Conservation (phyloP, 164 flowering plant genomes). For the Aristolochia contorta region DNA sequence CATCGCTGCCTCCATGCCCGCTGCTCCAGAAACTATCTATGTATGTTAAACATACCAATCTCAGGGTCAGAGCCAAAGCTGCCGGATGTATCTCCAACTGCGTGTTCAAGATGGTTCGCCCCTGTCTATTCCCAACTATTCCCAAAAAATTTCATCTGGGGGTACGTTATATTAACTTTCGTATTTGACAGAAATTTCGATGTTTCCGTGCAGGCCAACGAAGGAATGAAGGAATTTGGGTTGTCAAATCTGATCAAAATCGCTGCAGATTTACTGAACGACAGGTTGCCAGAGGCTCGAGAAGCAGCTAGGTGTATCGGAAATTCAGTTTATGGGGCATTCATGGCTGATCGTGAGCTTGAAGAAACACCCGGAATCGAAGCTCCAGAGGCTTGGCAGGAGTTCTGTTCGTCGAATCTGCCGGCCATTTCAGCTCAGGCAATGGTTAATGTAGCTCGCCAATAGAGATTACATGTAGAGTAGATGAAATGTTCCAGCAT, state of each 20-base stretch:
- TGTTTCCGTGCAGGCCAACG: conserved; percentile 33
- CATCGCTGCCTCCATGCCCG: conserved; percentile 46
- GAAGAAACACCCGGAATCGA: conserved; percentile 19
- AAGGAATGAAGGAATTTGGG: conserved; percentile 63
- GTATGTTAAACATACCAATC: conserved; percentile 52
- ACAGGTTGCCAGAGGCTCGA: conserved; percentile 83
- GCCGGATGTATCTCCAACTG: conserved; percentile 60
- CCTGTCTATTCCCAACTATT: not conserved
- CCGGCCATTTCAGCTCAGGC: conserved; percentile 63
- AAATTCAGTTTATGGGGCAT: conserved; percentile 26
- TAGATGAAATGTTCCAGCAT: too few relatives aligned
- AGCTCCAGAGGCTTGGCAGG: conserved; percentile 51
- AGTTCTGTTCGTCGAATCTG: conserved; percentile 54
- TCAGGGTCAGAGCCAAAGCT: conserved; percentile 71
- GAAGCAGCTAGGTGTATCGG: conserved; percentile 68
- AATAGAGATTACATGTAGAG: too few relatives aligned
- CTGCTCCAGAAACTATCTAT: conserved; percentile 54
- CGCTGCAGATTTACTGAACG: conserved; percentile 59
- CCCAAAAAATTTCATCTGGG: not conserved
- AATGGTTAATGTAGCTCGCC: conserved; percentile 25
- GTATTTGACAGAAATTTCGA: not conserved
- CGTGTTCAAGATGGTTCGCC: conserved; percentile 64
- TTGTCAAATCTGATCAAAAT: conserved; percentile 36
- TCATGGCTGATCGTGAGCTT: conserved; percentile 33
- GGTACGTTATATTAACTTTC: not conserved